Evolutionary conservation across 176 grass and related monocot genomes (phyloP), one percentile per base, ranked within the genome.

Genomic region (Pontederia paniculata): DNA sequence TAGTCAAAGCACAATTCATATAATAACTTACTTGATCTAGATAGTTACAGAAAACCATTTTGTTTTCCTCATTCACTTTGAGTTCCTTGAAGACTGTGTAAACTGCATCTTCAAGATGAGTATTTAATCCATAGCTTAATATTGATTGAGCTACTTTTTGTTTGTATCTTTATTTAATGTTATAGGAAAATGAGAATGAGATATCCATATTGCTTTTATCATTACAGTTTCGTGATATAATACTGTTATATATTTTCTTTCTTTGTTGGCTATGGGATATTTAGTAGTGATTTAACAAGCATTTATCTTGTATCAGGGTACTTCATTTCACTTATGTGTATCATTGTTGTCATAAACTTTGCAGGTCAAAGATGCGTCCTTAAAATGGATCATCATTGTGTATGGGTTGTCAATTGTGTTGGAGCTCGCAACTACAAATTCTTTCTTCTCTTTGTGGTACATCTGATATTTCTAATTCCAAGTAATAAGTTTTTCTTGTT

Each of bases 361-460:
- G 53, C 51, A 97, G 91, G 91, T 88, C 69, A 90, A 50, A 97
- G 77, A 74, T 97, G 91, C 44, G 77, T 90, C 31, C 91, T 97
- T 57, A 97, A 84, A 76, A 97, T 97, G 86, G 91, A 97, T 70
- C 91, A 97, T 80, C 91, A 97, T 45, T 97, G 91, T 42, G 78
- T 88, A 68, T 97, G 91, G 91, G 86, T 84, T 61, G 91, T 88
- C 43, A 90, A 90, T 58, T 97, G 91, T 68, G 74, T 97, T 8
- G 91, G 91, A 52, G 79, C 80, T 68, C 76, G 68, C 54, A 97
- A 90, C 58, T 97, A 90, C 46, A 90, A 97, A 51, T 90, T 78
- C 61, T 97, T 97, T 81, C 83, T 97, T 37, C 86, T 97, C 69
- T 97, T 97, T 25, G 68, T 97, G 91, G 91, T 97, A 97, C 16